Evolutionary conservation across 139 green algal genomes (phyloP), one percentile per base, ranked within the genome.

Genomic region (Spirogloea muscicola): DNA sequence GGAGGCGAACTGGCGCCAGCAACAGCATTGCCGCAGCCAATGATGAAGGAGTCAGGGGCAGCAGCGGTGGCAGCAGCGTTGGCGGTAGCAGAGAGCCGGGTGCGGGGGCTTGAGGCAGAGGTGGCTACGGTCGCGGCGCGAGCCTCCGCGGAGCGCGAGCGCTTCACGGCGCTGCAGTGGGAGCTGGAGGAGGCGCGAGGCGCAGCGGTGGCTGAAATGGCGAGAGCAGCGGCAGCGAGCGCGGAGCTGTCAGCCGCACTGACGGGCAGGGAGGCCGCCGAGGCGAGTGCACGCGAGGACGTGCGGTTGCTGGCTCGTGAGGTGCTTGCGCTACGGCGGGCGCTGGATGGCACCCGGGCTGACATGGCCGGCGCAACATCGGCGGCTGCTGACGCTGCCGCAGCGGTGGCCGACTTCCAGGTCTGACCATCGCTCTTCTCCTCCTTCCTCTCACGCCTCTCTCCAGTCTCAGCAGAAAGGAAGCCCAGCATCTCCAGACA

Each of bases 111-210:
- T 10, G 58, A 16, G 67, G 39, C 10, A 21, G 51, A 70, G 40
- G 29, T 10, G 67, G 10, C 3, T 31, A 13, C 52, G 73, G 52
- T 74, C 6, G 18, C 21, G 16, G 18, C 41, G 52, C 49, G n/a
- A 36, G 25, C 29, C 55, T 9, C 18, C 33, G 49, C 65, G 34
- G 67, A 76, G 67, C 51, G 39, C n/a, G 67, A 76, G 67, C 51
- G 57, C 6, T 10, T 9, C 52, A 76, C 67, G 9, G 67, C 38
- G 58, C 57, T 76, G 6, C 25, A 76, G 52, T 76, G 67, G 67
- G 57, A 66, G 38, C 9, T 76, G 31, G 67, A 76, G 33, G 67
- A 76, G 29, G 67, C 67, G 43, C 10, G 43, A 10, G 43, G 10
- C 43, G 13, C 43, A 51, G 10, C 10, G 43, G 10, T 10, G 43